phyloP scores from a whole-genome alignment of 2,329 filamentous ascomycete species.

The Esteya vermicola region DNA sequence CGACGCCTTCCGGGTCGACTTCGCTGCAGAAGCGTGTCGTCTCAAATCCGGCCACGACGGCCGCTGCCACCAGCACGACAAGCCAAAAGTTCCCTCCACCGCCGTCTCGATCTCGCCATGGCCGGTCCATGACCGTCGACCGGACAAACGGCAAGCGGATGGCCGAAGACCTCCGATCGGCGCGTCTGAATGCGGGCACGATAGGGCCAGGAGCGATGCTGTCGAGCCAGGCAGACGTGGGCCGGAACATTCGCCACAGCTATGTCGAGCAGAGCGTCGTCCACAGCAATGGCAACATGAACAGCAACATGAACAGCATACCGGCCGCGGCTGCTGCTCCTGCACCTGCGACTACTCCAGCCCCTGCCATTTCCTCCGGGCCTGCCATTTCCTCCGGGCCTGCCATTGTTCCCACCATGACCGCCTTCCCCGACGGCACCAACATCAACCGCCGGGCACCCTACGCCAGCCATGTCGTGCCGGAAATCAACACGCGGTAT shows the following conservation, averaged over 20 bases:
- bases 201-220: too few relatives aligned
- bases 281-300: background rate
- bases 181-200: background rate
- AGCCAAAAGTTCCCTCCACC: constrained; percentile 26
- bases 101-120: constrained; percentile 25
- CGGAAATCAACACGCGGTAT: constrained; percentile 70
- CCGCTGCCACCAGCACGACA: constrained; percentile 27
- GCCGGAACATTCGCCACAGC: too few relatives aligned
- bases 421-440: constrained; percentile 67
- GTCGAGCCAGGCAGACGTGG: too few relatives aligned
- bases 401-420: background rate
- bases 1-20: background rate
- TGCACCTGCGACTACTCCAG: too few relatives aligned
- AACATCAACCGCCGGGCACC: constrained; percentile 76
- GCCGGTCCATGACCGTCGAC: constrained; percentile 36
- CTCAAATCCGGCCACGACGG: constrained; percentile 33
- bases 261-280: background rate
- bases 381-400: background rate
- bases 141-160: constrained; percentile 23
- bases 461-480: constrained; percentile 53
- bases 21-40: constrained; percentile 24
- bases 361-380: too few relatives aligned
- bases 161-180: constrained; percentile 14
- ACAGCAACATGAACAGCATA: background rate
- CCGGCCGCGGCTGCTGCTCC: too few relatives aligned